Percentiles rank a stretch among this genome's conserved stretches.
Conservation (phyloP, 176 grass and related monocot genomes). For the Ensete glaucum region DNA sequence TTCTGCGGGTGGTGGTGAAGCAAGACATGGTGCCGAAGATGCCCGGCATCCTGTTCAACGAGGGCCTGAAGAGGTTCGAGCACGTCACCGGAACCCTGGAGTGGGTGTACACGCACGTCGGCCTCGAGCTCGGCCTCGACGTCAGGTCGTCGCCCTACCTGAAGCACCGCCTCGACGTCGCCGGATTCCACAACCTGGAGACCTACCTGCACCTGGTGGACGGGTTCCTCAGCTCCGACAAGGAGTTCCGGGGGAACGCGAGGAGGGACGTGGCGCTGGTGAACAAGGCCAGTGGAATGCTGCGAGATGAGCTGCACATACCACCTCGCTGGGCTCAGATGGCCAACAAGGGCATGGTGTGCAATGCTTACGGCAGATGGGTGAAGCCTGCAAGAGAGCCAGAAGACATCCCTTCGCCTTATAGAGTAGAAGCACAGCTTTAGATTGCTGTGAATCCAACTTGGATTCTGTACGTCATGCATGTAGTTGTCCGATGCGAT, state of each 20-base stretch:
- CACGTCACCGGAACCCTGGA: constrained; percentile 23
- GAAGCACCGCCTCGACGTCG: constrained; percentile 21
- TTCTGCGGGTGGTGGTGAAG: constrained; percentile 26
- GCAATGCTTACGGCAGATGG: constrained; percentile 23
- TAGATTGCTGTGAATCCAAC: too few species aligned
- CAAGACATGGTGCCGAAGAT: constrained; percentile 35
- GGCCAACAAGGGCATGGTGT: constrained; percentile 25
- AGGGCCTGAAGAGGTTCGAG: constrained; percentile 26
- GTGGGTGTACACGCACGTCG: constrained; percentile 30
- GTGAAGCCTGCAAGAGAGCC: constrained; percentile 17
- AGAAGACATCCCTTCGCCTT: constrained; percentile 27
- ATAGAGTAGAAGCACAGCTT: neutral
- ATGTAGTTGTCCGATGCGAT: too few species aligned
- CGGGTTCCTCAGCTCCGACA: constrained; percentile 14
- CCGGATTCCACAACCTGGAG: constrained; percentile 35
- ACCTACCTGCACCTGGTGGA: constrained; percentile 41
- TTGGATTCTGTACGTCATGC: too few species aligned
- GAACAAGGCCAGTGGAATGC: constrained; percentile 35
- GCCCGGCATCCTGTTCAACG: constrained; percentile 33
- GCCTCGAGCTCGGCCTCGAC: constrained; percentile 27
- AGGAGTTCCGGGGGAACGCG: constrained; percentile 10
- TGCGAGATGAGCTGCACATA: constrained; percentile 26
- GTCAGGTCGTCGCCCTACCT: constrained; percentile 28
- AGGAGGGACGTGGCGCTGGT: constrained; percentile 34
- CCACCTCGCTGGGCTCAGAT: constrained; percentile 22